Base-by-base conservation (phyloP, 768 basidiomycete genomes). In the Amanita jacksonii region DNA sequence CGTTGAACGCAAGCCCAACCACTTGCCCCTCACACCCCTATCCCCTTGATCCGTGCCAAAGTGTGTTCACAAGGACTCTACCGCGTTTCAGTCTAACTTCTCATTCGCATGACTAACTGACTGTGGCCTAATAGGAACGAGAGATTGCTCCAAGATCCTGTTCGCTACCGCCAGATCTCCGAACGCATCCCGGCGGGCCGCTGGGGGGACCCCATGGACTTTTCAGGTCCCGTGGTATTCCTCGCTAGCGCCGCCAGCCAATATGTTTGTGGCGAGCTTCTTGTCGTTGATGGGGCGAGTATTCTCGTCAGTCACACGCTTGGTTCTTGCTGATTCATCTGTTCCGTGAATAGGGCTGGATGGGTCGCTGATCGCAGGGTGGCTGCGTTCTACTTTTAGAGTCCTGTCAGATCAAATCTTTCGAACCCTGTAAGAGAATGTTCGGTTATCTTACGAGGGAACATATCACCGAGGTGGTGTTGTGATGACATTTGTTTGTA, bases 171-270 rank as follows among this genome's bases (percentile, higher is more conserved):
- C 22, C 83, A 85, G 59, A 85, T 87, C 51, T 70, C 78, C 40
- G 83, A 83, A 55, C 70, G 83, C 30, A 85, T 85, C 49, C 83
- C 83, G 2, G 77, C 77, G 12, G 76, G 74, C 9, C 59, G 84
- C 45, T 86, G 84, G 85, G 84, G 82, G 16, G 60, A 67, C 18
- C 82, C 83, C 3, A 65, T 67, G 41, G 85, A 88, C 62, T 83
- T 88, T 57, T 79, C 76, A n/a, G 83, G 83, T 8, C 75, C 78
- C 0, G 61, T 78, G 12, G 73, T 86, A 12, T 88, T 80, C 60
- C 70, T 86, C 16, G 81, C 83, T 10, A 79, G 78, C 49, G 60
- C 61, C 37, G 83, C 81, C 1, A 78, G 77, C 50, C 72, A 80
- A 55, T 88, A 86, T 56, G 73, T 85, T 3, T 79, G 74, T 51